Conservation (phyloP, 2,329 filamentous ascomycete genomes). For the Arthrobotrys pseudoclavata region DNA sequence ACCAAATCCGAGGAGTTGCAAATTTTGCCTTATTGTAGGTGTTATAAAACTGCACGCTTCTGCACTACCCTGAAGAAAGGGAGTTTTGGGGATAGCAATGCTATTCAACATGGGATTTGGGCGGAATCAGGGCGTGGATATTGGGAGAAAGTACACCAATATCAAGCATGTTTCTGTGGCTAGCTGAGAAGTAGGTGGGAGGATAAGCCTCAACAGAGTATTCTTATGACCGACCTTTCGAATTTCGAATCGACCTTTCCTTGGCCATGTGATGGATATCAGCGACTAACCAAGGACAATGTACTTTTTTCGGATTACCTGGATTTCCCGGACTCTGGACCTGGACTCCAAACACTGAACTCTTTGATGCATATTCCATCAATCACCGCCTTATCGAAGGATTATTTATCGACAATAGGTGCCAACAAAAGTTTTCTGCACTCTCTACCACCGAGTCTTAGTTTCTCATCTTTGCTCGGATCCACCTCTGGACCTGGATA, state of each 20-base stretch:
- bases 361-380: background rate
- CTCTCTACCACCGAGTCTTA: background rate
- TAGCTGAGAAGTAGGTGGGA: background rate
- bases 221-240: conserved; percentile 13
- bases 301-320: background rate
- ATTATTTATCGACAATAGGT: background rate
- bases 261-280: background rate
- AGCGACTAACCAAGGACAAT: background rate
- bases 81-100: conserved; percentile 27
- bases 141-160: conserved; percentile 18
- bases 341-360: background rate
- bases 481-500: background rate
- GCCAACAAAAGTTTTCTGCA: background rate
- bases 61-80: conserved; percentile 22
- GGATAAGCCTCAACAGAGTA: conserved; percentile 39
- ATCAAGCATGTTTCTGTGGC: background rate
- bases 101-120: conserved; percentile 59
- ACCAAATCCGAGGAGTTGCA: conserved; percentile 3
- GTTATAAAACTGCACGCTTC: conserved; percentile 42
- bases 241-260: background rate
- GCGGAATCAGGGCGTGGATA: conserved; percentile 19
- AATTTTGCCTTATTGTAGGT: conserved; percentile 5
- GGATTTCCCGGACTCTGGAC: background rate
- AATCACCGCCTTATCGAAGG: background rate
- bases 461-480: background rate